Evolutionary conservation across 2,329 filamentous ascomycete genomes (phyloP).

Genomic region (Paecilomyces dactylethromorphus): DNA sequence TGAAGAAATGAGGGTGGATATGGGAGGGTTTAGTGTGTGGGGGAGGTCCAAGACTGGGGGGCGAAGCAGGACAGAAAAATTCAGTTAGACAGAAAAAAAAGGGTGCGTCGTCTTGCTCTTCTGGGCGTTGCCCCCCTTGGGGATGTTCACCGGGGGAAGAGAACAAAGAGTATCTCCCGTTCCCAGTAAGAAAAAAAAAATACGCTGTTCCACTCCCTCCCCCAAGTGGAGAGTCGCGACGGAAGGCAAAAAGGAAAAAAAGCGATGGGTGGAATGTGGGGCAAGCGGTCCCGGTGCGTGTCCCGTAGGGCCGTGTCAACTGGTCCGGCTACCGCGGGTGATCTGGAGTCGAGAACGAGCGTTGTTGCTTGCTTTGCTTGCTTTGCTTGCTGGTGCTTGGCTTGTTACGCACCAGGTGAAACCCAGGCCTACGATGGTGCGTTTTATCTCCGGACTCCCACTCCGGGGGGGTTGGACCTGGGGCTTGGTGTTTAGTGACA

Average conservation of each 20-base stretch:
- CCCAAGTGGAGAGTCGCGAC: conserved; percentile 16
- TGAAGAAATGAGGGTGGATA: background rate
- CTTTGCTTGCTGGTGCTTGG: too few relatives aligned
- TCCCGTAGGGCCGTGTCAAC: background rate
- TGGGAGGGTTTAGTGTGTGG: background rate
- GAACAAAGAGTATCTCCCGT: background rate
- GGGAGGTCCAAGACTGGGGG: conserved; percentile 1
- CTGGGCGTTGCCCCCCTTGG: background rate
- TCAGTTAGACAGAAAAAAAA: conserved; percentile 8
- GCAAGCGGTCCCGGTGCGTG: background rate
- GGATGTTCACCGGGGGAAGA: background rate
- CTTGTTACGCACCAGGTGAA: too few relatives aligned
- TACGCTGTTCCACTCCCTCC: background rate
- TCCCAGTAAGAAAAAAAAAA: background rate
- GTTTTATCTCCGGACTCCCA: background rate
- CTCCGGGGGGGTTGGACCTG: background rate
- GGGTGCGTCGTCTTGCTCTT: background rate
- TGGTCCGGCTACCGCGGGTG: conserved; percentile 8
- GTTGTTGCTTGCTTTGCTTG: too few relatives aligned
- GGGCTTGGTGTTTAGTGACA: background rate
- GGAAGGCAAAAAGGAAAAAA: conserved; percentile 10
- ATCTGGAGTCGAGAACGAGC: background rate
- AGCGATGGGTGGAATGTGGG: conserved; percentile 31
- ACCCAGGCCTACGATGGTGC: background rate
- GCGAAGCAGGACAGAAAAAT: conserved; percentile 8